Base-by-base conservation (phyloP, 805 yeast species). In the Saccharomycopsis capsularis region DNA sequence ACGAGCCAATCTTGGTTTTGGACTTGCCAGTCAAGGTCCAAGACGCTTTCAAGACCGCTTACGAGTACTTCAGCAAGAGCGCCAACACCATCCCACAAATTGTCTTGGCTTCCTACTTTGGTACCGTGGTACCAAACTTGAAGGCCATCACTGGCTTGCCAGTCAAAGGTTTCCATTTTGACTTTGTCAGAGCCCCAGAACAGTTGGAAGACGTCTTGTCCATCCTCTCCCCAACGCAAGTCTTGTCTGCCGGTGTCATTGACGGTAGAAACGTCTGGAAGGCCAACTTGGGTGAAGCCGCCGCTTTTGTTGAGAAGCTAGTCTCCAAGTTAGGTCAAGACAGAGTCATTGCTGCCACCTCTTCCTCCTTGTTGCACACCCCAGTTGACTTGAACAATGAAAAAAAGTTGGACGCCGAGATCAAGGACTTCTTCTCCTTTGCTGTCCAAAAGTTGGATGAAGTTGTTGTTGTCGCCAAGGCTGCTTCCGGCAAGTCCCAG, bases 221-320 rank as follows among this genome's bases (percentile, higher is more conserved):
- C 51, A 74, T 85, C 63, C 71, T 91, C 52, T 67, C 75, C 58
- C 78, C 73, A 56, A 72, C 79, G 58, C 95, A 93, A 77, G 73
- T 76, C 56, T 76, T 93, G 66, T 91, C 98, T 55, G 96, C 85
- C 59, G 99, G 99, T 87, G 79, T 93, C 63, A 90, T 93, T 64
- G 95, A 89, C 65, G 99, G 99, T 75, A 89, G 99, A 81, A 93
- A 93, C 83, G 88, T 93, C 74, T 93, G 99, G 99, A 93, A 93
- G 81, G 84, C 95, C 70, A 85, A 93, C 78, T 87, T 84, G 66
- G 69, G 93, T 65, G 81, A 81, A 73, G 95, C 99, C 59, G 73
- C 89, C 65, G 85, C 72, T 56, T 67, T 84, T 57, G 95, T 88
- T 62, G 75, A 83, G 68, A 76, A 79, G 70, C 97, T 96, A 61